A percentile compares a stretch with the other conserved stretches of the same genome.
Evolutionary conservation across 2,329 filamentous ascomycete genomes (phyloP).

Genomic region (Basipetospora chlamydospora): DNA sequence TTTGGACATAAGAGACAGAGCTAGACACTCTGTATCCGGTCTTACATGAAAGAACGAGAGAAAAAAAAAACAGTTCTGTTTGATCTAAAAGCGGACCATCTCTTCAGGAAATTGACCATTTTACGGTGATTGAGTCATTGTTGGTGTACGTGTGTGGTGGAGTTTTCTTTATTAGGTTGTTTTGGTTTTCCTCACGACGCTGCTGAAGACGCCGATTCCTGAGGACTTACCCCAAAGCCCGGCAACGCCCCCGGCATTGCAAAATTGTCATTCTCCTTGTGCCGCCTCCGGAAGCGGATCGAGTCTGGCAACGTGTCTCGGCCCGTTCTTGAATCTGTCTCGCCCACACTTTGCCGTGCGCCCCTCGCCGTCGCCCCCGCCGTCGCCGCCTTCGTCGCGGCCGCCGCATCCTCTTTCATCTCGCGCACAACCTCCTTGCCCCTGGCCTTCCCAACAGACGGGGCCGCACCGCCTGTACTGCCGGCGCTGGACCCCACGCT

Average conservation of each 20-base stretch:
- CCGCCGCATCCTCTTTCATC: conserved; percentile 32
- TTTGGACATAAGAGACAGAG: background rate
- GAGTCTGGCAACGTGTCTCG: conserved; percentile 20
- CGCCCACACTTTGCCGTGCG: background rate
- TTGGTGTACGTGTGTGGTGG: too few species aligned
- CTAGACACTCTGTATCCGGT: too few species aligned
- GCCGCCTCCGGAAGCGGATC: conserved; percentile 24
- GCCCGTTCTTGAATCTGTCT: conserved; percentile 22
- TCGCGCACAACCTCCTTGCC: conserved; percentile 38
- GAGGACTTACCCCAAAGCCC: conserved; percentile 14
- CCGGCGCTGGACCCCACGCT: conserved; percentile 1
- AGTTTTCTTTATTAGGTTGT: background rate
- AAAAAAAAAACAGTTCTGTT: too few species aligned
- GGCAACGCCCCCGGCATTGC: conserved; percentile 34
- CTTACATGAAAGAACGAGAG: too few species aligned
- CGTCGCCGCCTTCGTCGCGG: too few species aligned
- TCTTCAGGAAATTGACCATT: too few species aligned
- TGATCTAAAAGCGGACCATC: too few species aligned
- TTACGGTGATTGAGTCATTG: too few species aligned
- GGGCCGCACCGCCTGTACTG: too few species aligned
- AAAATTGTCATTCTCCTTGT: conserved; percentile 23
- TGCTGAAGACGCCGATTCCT: background rate
- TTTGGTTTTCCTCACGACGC: background rate
- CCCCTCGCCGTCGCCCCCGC: too few species aligned
- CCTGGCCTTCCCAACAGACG: conserved; percentile 19